phyloP scores from a whole-genome alignment of 257 asterid genomes.

The Solanum rostratum region DNA sequence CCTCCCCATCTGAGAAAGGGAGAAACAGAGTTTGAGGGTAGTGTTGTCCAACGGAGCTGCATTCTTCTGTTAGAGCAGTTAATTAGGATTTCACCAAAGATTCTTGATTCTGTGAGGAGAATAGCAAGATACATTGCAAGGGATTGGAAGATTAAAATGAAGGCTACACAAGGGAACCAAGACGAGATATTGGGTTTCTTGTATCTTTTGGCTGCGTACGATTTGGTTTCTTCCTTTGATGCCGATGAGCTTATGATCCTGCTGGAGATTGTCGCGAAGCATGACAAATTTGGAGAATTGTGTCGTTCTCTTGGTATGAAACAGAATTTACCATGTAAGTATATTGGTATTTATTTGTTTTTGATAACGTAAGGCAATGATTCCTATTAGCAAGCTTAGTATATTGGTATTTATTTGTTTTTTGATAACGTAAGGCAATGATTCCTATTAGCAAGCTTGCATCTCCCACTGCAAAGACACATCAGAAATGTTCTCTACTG shows the following conservation, averaged over 20 bases:
- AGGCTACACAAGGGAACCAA: neutral
- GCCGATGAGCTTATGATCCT: conserved; percentile 12
- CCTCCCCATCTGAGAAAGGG: conserved; percentile 7
- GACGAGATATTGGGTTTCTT: conserved; percentile 32
- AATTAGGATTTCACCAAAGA: conserved; percentile 10
- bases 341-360: neutral
- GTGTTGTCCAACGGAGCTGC: conserved; percentile 21
- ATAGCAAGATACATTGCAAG: conserved; percentile 30
- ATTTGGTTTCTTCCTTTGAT: conserved; percentile 23
- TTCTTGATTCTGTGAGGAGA: conserved; percentile 14
- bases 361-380: neutral
- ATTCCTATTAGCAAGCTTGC: neutral
- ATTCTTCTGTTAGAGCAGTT: conserved; percentile 33
- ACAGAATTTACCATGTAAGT: conserved; percentile 9
- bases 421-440: neutral
- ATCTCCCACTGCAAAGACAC: neutral
- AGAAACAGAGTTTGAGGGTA: conserved; percentile 5
- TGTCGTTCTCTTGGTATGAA: conserved; percentile 10
- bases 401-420: neutral
- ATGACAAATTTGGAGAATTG: conserved; percentile 8
- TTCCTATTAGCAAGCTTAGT: neutral
- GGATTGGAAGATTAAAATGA: conserved; percentile 34
- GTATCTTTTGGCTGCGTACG: conserved; percentile 29
- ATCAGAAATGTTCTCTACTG: neutral
- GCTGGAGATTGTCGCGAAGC: conserved; percentile 17